phyloP scores from a whole-genome alignment of 2,329 filamentous ascomycete species.

The Alternaria sp. region DNA sequence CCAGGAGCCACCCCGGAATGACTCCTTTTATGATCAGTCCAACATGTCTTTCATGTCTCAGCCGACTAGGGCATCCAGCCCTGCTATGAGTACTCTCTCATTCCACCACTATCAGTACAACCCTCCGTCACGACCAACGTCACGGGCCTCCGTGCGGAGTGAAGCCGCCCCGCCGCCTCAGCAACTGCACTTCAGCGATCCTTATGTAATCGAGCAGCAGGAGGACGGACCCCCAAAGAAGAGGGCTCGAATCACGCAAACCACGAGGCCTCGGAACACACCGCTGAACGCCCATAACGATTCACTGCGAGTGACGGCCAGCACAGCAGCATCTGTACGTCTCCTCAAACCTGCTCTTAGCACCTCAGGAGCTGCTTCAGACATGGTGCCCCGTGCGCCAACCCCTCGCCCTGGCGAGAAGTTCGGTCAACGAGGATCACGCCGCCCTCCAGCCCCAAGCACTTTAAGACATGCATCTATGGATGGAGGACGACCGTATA shows the following conservation, averaged over 20 bases:
- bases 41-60: conserved; percentile 39
- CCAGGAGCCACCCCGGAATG: conserved; percentile 35
- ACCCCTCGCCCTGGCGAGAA: conserved; percentile 72
- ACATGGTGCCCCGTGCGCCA: conserved; percentile 78
- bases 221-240: conserved; percentile 73
- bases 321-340: conserved; percentile 86
- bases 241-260: conserved; percentile 78
- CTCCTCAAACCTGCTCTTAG: conserved; percentile 77
- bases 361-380: conserved; percentile 64
- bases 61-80: conserved; percentile 56
- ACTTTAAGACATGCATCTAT: conserved; percentile 70
- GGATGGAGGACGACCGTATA: conserved; percentile 46
- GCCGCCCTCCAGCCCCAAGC: conserved; percentile 55
- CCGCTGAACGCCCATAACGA: conserved; percentile 78
- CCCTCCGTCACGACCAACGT: conserved; percentile 50
- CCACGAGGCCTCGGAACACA: conserved; percentile 75
- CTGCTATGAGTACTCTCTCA: conserved; percentile 54
- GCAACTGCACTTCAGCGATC: conserved; percentile 30
- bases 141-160: conserved; percentile 50
- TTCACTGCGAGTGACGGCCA: conserved; percentile 88
- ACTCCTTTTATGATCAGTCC: conserved; percentile 40
- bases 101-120: conserved; percentile 44
- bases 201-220: conserved; percentile 39
- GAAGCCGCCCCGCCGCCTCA: conserved; percentile 34
- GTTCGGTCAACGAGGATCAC: conserved; percentile 38